These are phyloP conservation scores for Rhynchosporium secalis DNA, from an alignment of 2,329 filamentous ascomycete species.

Conservation along the genomic window DNA sequence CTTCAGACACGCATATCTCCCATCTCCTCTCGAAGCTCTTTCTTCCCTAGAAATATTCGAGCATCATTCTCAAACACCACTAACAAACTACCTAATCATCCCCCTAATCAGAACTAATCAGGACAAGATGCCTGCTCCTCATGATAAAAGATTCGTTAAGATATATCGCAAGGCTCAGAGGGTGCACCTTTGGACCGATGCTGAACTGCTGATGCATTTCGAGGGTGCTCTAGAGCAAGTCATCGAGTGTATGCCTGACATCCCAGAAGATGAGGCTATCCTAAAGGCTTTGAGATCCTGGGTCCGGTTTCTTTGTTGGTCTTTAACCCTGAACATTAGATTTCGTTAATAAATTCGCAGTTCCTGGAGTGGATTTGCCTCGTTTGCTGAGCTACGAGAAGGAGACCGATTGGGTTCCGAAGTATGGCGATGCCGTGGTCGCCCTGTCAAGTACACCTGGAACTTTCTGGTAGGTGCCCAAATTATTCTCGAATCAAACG, in stretches of 20 bases:
- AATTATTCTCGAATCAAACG: too few relatives aligned
- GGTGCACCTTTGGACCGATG: neutral
- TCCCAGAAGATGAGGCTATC: neutral
- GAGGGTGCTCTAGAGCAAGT: neutral
- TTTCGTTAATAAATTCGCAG: neutral
- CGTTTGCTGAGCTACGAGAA: neutral
- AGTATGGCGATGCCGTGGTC: neutral
- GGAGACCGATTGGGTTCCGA: too few relatives aligned
- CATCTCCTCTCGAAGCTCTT: neutral
- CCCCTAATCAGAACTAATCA: neutral
- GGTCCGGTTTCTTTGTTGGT: neutral
- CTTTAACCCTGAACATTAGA: too few relatives aligned
- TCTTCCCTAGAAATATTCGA: neutral
- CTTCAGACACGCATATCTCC: neutral
- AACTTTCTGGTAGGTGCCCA: neutral
- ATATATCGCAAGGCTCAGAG: neutral
- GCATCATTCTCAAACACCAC: neutral
- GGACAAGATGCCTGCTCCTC: neutral
- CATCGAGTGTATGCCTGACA: neutral
- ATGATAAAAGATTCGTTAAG: constrained; percentile 1
- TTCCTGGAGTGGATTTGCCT: neutral
- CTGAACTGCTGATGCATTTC: neutral
- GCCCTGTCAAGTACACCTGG: neutral
- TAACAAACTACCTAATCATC: neutral
- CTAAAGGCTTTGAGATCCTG: neutral